Base-by-base conservation (phyloP, 768 basidiomycete genomes). In the Russula compacta region DNA sequence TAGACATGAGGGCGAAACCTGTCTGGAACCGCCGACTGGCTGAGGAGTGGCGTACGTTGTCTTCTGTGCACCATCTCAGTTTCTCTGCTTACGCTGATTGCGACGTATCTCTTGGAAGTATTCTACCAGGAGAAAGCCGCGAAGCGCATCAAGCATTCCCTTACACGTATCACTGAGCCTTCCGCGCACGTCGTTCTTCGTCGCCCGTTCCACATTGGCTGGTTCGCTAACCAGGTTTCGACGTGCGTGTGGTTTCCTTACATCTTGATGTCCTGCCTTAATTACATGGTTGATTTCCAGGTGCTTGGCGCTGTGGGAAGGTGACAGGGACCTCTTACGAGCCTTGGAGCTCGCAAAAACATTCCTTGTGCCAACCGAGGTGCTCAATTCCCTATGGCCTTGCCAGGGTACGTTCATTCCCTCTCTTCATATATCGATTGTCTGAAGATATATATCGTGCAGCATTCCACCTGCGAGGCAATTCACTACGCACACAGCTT, bases 1-100 rank as follows among this genome's bases (percentile, higher is more conserved):
- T 80, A 46, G 78, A 79, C 52, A 74, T 71, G 48, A 75, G 76
- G 32, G 69, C 73, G 44, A 69, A 76, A 24, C 83, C 82, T 24
- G 75, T 82, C 38, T 85, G 87, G 75, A 87, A 81, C 60, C 82
- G 83, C 6, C 81, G 82, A 66, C 85, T 89, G 60, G 83, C 85
- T 0, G 83, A 86, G 65, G 86, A 90, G 67, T 91, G 89, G 89
- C 75, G 89, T 91, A 72, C 71, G 87, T 83, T 40, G 15, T 24
- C 17, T 36, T 42, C 56, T 43, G 12, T 21, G 35, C 44, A 15
- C 21, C 36, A 50, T 49, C 11, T 46, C n/a, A 33, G 35, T 14
- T 56, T n/a, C 24, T 15, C 49, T 35, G 19, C n/a, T 55, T 60
- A 58, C 56, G n/a, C 40, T 44, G 36, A 48, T 39, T 17, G 12